Evolutionary conservation across 352 stramenopile species (phyloP).

Genomic region (Phytophthora nicotianae): DNA sequence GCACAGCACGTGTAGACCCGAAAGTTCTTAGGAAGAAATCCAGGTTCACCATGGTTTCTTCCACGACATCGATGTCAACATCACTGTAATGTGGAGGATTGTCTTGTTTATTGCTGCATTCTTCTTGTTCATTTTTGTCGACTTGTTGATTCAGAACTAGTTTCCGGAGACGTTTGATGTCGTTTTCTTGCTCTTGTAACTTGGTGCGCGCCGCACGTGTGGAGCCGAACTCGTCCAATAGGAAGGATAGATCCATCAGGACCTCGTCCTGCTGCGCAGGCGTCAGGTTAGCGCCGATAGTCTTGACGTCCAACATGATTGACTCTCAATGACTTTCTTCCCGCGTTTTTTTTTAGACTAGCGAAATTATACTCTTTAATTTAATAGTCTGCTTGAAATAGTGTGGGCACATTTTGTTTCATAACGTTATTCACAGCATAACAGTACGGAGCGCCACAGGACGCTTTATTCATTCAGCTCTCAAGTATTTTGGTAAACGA

Average conservation of each 20-base stretch:
- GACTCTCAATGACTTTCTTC: neutral
- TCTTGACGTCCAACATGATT: neutral
- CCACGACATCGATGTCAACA: neutral
- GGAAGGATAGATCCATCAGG: neutral
- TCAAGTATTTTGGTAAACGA: too few relatives aligned
- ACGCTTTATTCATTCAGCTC: too few relatives aligned
- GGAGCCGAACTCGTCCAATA: neutral
- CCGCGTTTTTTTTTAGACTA: neutral
- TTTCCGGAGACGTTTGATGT: neutral
- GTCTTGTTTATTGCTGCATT: neutral
- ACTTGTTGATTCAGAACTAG: neutral
- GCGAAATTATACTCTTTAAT: neutral
- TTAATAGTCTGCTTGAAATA: neutral
- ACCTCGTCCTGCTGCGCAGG: neutral
- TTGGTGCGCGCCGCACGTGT: neutral
- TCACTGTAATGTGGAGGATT: neutral
- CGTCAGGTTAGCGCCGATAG: neutral
- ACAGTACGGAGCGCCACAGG: too few relatives aligned
- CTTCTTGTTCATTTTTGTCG: neutral
- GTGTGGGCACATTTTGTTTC: neutral
- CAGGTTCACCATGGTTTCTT: conserved; percentile 6
- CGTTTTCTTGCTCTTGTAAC: neutral
- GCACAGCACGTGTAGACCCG: conserved; percentile 13
- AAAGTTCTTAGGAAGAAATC: conserved; percentile 5
- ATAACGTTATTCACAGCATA: too few relatives aligned